Percentiles rank a stretch among this genome's conserved stretches.
Conservation (phyloP, 257 asterid genomes). For the Coffea canephora region DNA sequence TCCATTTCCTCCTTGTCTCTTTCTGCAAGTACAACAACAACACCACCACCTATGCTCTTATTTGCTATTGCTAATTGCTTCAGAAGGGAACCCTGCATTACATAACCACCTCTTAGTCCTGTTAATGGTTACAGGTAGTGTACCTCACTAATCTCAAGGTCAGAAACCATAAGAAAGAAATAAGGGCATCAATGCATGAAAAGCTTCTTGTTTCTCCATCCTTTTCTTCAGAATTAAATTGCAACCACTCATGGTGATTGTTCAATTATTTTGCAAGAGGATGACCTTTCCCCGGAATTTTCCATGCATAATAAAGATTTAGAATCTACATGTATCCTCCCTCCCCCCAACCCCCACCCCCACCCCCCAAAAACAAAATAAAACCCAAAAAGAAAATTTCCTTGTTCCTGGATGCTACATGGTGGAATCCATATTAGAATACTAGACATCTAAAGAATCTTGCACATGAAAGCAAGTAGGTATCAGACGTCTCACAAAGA, state of each 20-base stretch:
- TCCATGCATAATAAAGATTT: too few relatives aligned
- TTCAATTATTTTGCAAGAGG: too few relatives aligned
- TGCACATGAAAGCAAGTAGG: not conserved
- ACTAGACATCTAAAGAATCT: not conserved
- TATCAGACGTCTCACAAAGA: not conserved
- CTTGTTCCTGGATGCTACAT: too few relatives aligned
- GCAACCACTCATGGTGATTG: not conserved
- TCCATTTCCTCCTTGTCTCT: slow-evolving; percentile 99
- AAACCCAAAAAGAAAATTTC: too few relatives aligned
- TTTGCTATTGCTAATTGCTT: slow-evolving; percentile 96
- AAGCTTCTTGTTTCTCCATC: not conserved
- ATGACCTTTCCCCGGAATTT: too few relatives aligned
- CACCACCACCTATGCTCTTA: slow-evolving; percentile 96
- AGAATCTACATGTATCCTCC: too few relatives aligned
- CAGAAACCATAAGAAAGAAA: not conserved
- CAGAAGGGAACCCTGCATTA: slow-evolving; percentile 82
- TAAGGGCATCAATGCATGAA: not conserved
- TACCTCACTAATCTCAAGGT: not conserved
- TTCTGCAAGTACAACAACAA: slow-evolving; percentile 94
- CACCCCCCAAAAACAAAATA: too few relatives aligned
- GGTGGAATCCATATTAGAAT: too few relatives aligned
- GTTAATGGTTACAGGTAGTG: not conserved
- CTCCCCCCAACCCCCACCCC: too few relatives aligned
- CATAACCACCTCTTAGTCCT: slow-evolving; percentile 21
- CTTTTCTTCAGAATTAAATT: not conserved